Evolutionary conservation across 179 eudicot species (phyloP).

Genomic region (Spergularia azorica): DNA sequence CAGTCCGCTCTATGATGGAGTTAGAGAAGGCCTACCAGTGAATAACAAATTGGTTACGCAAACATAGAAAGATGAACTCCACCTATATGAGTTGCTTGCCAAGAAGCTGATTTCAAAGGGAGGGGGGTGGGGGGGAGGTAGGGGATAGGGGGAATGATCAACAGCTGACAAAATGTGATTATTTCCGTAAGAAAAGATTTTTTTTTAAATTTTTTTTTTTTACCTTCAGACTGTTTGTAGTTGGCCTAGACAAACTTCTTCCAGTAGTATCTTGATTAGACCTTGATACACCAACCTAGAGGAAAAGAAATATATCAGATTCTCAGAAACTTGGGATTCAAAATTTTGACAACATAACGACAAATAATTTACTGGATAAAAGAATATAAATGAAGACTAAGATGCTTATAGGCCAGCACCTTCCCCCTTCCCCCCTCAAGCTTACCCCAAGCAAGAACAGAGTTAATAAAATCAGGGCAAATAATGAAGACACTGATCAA

Average conservation of each 20-base stretch:
- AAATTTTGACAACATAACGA: neutral
- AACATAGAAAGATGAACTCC: neutral
- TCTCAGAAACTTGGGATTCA: too few relatives aligned
- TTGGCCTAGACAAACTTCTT: conserved; percentile 24
- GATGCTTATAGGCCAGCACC: neutral
- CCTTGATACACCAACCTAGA: conserved; percentile 30
- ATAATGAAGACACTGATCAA: neutral
- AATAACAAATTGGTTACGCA: conserved; percentile 7
- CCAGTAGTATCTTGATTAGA: conserved; percentile 31
- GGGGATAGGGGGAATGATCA: too few relatives aligned
- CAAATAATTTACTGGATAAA: too few relatives aligned
- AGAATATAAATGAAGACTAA: neutral
- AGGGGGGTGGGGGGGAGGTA: too few relatives aligned
- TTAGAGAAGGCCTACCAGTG: conserved; percentile 70
- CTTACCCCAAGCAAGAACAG: neutral
- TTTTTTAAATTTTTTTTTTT: too few relatives aligned
- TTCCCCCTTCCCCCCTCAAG: neutral
- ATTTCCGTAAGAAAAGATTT: too few relatives aligned
- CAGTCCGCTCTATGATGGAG: conserved; percentile 67
- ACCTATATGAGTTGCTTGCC: too few relatives aligned
- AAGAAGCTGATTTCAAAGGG: too few relatives aligned
- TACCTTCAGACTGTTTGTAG: conserved; percentile 44
- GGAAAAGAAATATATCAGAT: neutral
- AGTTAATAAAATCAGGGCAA: neutral
- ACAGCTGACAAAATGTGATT: too few relatives aligned